Base-by-base conservation (phyloP, 805 yeast species). In the Suhomyces sp. region DNA sequence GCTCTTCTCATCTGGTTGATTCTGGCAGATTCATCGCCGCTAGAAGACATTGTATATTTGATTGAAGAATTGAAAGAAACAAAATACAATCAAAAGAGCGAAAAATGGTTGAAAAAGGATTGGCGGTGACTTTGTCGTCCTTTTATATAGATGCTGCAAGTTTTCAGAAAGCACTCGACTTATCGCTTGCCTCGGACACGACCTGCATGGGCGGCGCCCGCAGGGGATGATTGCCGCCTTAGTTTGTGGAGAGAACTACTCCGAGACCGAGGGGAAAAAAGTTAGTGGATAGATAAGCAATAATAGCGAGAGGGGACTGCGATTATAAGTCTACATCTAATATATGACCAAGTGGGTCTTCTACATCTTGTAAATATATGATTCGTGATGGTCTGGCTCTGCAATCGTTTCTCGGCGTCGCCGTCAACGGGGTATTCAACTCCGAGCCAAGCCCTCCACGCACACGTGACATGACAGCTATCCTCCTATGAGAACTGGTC, bases 1-100 rank as follows among this genome's bases (percentile, higher is more conserved):
- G 72, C 73, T 49, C 76, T 61, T 59, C 80, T 68, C 76, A 76
- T 68, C 57, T 70, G 67, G 60, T 70, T 70, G 57, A 72, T 61
- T 60, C 64, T 65, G 49, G 60, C 66, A 26, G 51, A 13, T 31
- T 48, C 51, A 24, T 41, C 49, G 15, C 44, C 27, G 12, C 27
- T 19, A 10, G 46, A 42, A 23, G 46, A 42, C 46, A 42, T 42
- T 13, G 13, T 10, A 19, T 6, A 38, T n/a, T n/a, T 9, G 23
- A n/a, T 17, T 6, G 41, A 5, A 6, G 12, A 36, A 9, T 36
- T 35, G 13, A 3, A 6, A 36, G 22, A n/a, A 36, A 5, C 5
- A n/a, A 36, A 12, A 8, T 19, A 19, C 19, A 36, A 36, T 6
- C 6, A 36, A 15, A 12, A 15, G 22, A 24, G 7, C 26, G 7